phyloP scores from a whole-genome alignment of 139 green algal species.

The Tetraselmis chui region DNA sequence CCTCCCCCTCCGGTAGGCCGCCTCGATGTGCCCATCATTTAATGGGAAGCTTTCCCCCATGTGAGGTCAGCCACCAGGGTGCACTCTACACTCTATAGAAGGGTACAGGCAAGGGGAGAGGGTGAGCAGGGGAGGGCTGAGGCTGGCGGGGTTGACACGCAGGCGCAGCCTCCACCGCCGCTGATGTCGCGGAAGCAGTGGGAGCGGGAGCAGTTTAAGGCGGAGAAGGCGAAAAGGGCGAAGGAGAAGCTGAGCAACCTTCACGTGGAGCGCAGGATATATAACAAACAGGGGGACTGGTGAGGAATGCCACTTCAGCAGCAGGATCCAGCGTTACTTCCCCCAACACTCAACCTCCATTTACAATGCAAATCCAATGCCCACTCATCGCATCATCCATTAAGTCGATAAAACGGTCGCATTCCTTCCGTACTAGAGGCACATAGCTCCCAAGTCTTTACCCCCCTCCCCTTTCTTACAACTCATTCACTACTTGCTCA shows the following conservation, averaged over 20 bases:
- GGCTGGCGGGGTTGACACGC: not conserved
- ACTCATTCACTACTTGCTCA: not conserved
- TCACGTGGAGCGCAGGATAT: not conserved
- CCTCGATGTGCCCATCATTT: no score
- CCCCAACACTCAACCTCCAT: no score
- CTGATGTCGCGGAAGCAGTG: not conserved
- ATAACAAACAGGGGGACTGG: not conserved
- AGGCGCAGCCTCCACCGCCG: not conserved
- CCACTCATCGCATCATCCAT: no score
- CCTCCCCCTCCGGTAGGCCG: not conserved
- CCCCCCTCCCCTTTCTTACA: not conserved
- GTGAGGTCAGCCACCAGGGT: no score
- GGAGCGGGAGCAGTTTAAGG: not conserved
- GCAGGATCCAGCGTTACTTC: no score
- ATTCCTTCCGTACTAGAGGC: no score
- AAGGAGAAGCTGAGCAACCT: no score
- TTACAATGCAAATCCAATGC: no score
- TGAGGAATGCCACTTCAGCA: not conserved
- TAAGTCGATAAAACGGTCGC: no score
- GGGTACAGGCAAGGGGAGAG: not conserved
- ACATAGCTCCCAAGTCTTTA: no score
- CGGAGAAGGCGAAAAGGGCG: not conserved
- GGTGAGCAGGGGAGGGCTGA: not conserved
- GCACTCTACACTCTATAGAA: no score
- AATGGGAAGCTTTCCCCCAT: no score